Percentiles rank a stretch among this genome's conserved stretches.
Evolutionary conservation across 306 rosid species (phyloP).

Genomic region (Trifolium pratense): DNA sequence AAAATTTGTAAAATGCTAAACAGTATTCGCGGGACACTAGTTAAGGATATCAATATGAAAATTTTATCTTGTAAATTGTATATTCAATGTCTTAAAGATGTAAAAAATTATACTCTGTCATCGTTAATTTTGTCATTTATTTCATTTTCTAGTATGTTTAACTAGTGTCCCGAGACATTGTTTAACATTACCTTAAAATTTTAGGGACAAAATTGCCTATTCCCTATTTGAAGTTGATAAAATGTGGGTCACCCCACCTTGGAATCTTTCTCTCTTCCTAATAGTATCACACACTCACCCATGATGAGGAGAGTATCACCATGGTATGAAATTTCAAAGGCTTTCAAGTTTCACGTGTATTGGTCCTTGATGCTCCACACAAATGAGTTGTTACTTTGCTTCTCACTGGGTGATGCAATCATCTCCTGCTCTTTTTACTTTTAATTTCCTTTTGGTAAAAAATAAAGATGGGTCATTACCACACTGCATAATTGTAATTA

Average conservation of each 20-base stretch:
- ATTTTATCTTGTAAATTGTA: too few relatives aligned
- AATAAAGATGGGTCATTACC: conserved; percentile 68
- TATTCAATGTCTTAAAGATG: too few relatives aligned
- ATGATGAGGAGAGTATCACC: conserved; percentile 48
- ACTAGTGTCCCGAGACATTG: too few relatives aligned
- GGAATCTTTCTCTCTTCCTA: conserved; percentile 42
- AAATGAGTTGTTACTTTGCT: conserved; percentile 47
- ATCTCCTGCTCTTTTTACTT: conserved; percentile 41
- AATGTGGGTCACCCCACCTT: conserved; percentile 54
- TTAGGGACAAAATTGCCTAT: neutral
- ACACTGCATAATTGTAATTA: conserved; percentile 91
- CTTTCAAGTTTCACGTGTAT: conserved; percentile 88
- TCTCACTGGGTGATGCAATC: conserved; percentile 54
- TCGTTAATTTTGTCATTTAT: too few relatives aligned
- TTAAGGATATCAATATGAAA: too few relatives aligned
- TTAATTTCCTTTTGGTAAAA: conserved; percentile 51
- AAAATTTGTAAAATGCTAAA: too few relatives aligned
- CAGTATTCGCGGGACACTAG: too few relatives aligned
- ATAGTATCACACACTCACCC: conserved; percentile 54
- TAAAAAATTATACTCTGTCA: too few relatives aligned
- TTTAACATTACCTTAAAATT: too few relatives aligned
- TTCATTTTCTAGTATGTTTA: too few relatives aligned
- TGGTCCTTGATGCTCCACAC: conserved; percentile 59
- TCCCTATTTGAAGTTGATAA: neutral
- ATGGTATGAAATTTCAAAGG: conserved; percentile 54